These are phyloP conservation scores for Xerocomellus dryophilus DNA, from an alignment of 768 basidiomycete genomes.

Conservation along the genomic window DNA sequence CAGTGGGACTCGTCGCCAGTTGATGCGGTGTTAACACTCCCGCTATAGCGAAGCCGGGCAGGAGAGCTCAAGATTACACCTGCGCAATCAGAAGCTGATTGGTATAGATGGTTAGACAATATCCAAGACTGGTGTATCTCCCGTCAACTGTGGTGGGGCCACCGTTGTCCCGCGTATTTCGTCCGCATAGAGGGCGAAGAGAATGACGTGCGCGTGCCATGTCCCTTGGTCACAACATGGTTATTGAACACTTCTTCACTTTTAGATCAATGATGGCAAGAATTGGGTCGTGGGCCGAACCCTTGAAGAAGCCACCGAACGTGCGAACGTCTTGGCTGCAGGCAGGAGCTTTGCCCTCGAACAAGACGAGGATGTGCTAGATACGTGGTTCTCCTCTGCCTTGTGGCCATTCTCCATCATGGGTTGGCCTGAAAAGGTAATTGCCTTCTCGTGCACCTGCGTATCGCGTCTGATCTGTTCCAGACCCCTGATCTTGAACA, in stretches of 20 bases:
- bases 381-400: conserved; percentile 99
- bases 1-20: neutral
- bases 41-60: conserved; percentile 70
- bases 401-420: conserved; percentile 97
- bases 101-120: conserved; percentile 93
- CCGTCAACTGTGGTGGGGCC: conserved; percentile 99
- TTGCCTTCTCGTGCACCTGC: neutral
- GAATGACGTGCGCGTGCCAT: conserved; percentile 50
- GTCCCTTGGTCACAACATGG: neutral
- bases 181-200: conserved; percentile 76
- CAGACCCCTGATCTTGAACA: conserved; percentile 73
- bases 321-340: conserved; percentile 66
- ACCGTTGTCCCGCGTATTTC: conserved; percentile 93
- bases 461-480: neutral
- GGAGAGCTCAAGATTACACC: conserved; percentile 86
- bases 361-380: conserved; percentile 96
- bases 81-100: conserved; percentile 85
- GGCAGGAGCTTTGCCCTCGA: conserved; percentile 70
- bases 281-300: conserved; percentile 92
- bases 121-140: conserved; percentile 99
- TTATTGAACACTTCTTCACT: neutral
- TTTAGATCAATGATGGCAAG: conserved; percentile 62
- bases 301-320: conserved; percentile 69
- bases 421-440: conserved; percentile 94
- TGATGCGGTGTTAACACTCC: neutral